phyloP scores from a whole-genome alignment of 2,329 filamentous ascomycete genomes.

The Diplocarpon rosae region DNA sequence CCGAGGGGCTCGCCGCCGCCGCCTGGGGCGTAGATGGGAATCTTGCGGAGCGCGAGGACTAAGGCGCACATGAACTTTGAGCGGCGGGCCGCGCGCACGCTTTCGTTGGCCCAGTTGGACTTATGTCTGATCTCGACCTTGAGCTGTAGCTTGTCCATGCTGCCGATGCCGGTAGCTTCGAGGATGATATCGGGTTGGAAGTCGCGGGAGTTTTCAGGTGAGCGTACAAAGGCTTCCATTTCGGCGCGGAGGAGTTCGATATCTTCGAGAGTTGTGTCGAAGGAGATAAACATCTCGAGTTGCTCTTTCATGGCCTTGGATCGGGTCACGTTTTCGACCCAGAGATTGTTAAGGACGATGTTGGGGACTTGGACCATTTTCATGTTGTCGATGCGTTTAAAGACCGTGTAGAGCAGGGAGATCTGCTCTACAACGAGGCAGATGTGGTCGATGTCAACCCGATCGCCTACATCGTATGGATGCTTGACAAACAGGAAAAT shows the following conservation, averaged over 20 bases:
- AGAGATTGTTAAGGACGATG: constrained; percentile 81
- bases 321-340: constrained; percentile 88
- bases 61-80: constrained; percentile 97
- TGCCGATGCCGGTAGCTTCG: constrained; percentile 65
- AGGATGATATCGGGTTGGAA: constrained; percentile 79
- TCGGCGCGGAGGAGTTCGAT: constrained; percentile 75
- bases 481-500: constrained; percentile 99
- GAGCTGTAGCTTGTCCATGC: constrained; percentile 80
- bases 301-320: constrained; percentile 85
- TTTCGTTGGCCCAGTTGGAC: constrained; percentile 83
- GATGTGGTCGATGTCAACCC: constrained; percentile 65
- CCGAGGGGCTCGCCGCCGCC: constrained; percentile 54
- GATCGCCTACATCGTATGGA: constrained; percentile 90
- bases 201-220: constrained; percentile 79
- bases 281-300: constrained; percentile 68
- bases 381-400: constrained; percentile 71
- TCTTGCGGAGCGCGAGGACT: constrained; percentile 69
- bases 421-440: constrained; percentile 84
- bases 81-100: constrained; percentile 65
- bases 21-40: constrained; percentile 76
- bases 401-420: constrained; percentile 85
- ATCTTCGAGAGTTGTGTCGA: constrained; percentile 81
- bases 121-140: constrained; percentile 83
- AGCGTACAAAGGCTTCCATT: constrained; percentile 73
- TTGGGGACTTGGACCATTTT: constrained; percentile 75